Base-by-base conservation (phyloP, 164 flowering plant genomes). In the Aristolochia fimbriata region DNA sequence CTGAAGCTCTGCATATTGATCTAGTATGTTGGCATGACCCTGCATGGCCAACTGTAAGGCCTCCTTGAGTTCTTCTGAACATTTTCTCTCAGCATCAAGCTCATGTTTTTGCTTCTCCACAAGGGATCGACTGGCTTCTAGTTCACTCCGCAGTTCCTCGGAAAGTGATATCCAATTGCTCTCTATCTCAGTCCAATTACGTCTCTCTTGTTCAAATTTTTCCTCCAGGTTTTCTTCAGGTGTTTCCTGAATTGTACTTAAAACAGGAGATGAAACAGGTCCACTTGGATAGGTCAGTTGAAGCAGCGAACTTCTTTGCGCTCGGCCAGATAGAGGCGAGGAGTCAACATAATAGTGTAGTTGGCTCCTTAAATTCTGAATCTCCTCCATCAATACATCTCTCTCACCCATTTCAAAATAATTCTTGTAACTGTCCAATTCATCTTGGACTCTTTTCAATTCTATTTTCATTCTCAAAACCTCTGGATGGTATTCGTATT, bases 11-110 rank as follows among this genome's bases (percentile, higher is more conserved):
- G 96, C 97, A 71, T 91, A 91, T 71, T 88, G 96, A 57, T 94
- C 99, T 68, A 94, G 88, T 82, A 91, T 85, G 15, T 88, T 86
- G 46, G 99, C 93, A 73, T 94, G 90, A n/a, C 97, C 91, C 65
- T 83, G 83, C 91, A 94, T 94, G 52, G 96, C 96, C 81, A 84
- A 73, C 68, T 85, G 95, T 84, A 94, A 79, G 61, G 97, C 97
- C 81, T 91, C 96, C 68, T 85, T 80, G 69, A 85, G 77, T 80
- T 94, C 99, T 56, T 91, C 88, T 23, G 79, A 77, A 66, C 99
- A 91, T 67, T 78, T 85, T 74, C 79, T 88, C 66, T 94, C 99
- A 31, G 73, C 72, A 51, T 86, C 83, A 47, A 86, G 73, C 64
- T 94, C 99, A 43, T 70, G 82, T 68, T 77, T 77, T 68, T 45